These are phyloP conservation scores for Scalesia atractyloides DNA, from an alignment of 129 eudicot genomes.

Conservation along the genomic window DNA sequence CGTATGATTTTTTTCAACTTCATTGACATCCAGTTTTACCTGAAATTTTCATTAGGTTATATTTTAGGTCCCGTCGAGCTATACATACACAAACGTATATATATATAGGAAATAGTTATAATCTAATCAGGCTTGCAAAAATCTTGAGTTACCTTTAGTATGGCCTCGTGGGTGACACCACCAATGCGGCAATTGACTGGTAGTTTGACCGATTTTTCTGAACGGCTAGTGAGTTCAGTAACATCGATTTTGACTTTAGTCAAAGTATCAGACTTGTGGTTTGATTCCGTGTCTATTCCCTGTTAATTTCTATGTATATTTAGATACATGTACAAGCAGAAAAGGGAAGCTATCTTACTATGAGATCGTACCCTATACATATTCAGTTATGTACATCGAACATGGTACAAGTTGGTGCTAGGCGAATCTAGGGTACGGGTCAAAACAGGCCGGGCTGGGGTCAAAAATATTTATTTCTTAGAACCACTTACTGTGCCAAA, in stretches of 20 bases:
- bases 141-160: slow-evolving; percentile 34
- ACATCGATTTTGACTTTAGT: slow-evolving; percentile 40
- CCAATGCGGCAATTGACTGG: slow-evolving; percentile 45
- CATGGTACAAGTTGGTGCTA: slow-evolving; percentile 8
- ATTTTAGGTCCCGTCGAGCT: slow-evolving; percentile 4
- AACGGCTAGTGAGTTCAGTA: slow-evolving; percentile 32
- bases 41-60: slow-evolving; percentile 32
- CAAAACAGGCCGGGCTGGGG: not conserved
- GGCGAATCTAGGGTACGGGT: slow-evolving; percentile 3
- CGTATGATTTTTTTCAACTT: slow-evolving; percentile 34
- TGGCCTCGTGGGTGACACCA: slow-evolving; percentile 39
- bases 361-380: not conserved
- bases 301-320: slow-evolving; percentile 35
- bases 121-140: slow-evolving; percentile 15
- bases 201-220: slow-evolving; percentile 42
- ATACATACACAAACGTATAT: not conserved
- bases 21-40: slow-evolving; percentile 47
- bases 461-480: not conserved
- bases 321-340: slow-evolving; percentile 22
- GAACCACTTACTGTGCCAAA: not conserved
- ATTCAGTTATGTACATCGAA: not conserved
- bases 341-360: slow-evolving; percentile 19
- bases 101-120: not conserved
- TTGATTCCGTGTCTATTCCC: slow-evolving; percentile 42
- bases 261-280: slow-evolving; percentile 34